Percentiles rank a stretch among this genome's conserved stretches.
These are phyloP conservation scores for Trichoderma hamatum DNA, from an alignment of 2,329 filamentous ascomycete genomes.

Conservation along the genomic window DNA sequence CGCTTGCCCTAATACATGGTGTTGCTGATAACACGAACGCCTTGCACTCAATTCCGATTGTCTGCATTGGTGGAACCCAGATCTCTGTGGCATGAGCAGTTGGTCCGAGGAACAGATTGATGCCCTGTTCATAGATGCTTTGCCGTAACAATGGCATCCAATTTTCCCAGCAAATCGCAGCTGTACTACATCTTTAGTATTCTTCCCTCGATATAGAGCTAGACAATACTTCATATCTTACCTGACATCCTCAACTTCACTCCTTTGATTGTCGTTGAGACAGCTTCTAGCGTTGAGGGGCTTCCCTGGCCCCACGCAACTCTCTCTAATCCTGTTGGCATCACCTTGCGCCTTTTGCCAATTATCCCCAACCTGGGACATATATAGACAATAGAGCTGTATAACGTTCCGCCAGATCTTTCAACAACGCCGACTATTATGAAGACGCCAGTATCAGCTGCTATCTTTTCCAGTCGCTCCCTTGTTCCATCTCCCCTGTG, in stretches of 20 bases:
- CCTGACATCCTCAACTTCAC: background rate
- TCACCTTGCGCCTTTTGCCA: conserved; percentile 10
- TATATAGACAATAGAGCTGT: conserved; percentile 3
- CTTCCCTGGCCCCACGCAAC: conserved; percentile 2
- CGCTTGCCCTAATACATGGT: background rate
- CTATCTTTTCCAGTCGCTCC: background rate
- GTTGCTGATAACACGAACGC: conserved; percentile 8
- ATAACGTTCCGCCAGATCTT: background rate
- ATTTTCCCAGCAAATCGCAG: conserved; percentile 15
- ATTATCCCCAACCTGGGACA: background rate
- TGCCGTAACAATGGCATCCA: conserved; percentile 10
- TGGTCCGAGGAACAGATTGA: background rate
- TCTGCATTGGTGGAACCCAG: conserved; percentile 16
- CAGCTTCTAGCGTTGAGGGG: background rate
- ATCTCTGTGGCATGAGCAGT: conserved; percentile 13
- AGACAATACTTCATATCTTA: background rate
- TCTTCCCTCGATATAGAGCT: background rate
- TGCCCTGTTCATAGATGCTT: background rate
- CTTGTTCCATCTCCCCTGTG: background rate
- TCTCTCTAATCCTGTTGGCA: background rate
- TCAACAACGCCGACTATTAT: background rate
- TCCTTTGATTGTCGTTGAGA: background rate
- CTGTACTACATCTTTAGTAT: background rate
- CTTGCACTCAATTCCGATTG: background rate
- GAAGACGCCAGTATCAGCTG: background rate